Conservation (phyloP, 345 rosid genomes). For the Mercurialis annua region DNA sequence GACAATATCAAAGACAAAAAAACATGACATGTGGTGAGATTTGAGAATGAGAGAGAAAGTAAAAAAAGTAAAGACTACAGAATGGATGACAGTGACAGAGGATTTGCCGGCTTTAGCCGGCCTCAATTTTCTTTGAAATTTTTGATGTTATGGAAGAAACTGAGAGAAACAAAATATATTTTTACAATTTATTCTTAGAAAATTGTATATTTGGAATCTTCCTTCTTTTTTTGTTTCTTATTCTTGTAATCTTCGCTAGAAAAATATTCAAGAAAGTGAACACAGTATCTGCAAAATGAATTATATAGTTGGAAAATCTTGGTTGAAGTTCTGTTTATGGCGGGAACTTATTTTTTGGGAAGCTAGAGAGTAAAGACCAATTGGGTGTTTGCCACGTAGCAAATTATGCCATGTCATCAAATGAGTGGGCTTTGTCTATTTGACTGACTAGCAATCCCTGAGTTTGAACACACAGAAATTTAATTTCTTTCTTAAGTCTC, state of each 20-base stretch:
- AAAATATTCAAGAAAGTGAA: neutral
- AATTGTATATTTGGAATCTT: neutral
- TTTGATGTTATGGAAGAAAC: neutral
- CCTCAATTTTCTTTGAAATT: conserved; percentile 17
- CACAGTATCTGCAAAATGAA: neutral
- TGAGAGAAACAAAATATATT: neutral
- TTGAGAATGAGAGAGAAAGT: conserved; percentile 7
- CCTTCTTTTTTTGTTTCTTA: too few relatives aligned
- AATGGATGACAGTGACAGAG: conserved; percentile 4
- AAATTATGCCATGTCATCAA: conserved; percentile 7
- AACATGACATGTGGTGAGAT: conserved; percentile 29
- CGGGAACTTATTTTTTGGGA: neutral
- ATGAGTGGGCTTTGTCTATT: neutral
- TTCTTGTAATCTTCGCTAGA: neutral
- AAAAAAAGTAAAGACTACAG: conserved; percentile 14
- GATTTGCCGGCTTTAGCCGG: conserved; percentile 50
- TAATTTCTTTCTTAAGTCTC: neutral
- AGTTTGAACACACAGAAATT: neutral
- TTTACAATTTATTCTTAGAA: neutral
- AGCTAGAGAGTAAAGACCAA: neutral
- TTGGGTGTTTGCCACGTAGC: neutral
- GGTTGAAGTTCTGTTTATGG: neutral
- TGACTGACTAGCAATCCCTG: neutral
- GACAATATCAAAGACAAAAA: conserved; percentile 6
- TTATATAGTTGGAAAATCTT: neutral